Base-by-base conservation (phyloP, 345 rosid species). In the Conringia planisiliqua region DNA sequence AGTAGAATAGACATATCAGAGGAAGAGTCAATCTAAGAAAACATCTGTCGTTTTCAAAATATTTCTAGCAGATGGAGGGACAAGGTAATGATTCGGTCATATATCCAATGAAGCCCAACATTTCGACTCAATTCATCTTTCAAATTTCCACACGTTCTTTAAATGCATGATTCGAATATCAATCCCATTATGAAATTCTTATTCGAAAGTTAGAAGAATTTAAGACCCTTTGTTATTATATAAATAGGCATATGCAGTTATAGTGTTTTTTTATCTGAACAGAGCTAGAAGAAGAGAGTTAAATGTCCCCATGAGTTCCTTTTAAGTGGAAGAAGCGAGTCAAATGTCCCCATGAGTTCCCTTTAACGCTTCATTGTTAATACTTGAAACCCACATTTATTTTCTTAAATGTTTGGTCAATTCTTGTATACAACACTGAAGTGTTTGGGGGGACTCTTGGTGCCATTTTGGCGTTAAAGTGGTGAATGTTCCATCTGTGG, bases 401-500 rank as follows among this genome's bases (percentile, higher is more conserved):
- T n/a, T 52, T 52, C 27, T 33, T 11, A 7, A 35, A n/a, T 58
- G 24, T 47, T 36, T 67, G 44, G 12, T 67, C 7, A 22, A 13
- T 60, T 56, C 43, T 55, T 70, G 70, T 55, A 55, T 62, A 2
- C 26, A 57, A 55, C 71, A 76, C 80, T 76, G 80, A 77, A 77
- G 76, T 77, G 80, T 77, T 70, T 77, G 80, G 80, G 80, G 80
- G 80, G 72, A 77, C 80, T 77, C 80, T 70, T 70, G 80, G 80
- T 44, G 65, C n/a, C 75, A 63, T 55, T 68, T 3, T 76, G 80
- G 71, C 80, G 1, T 30, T 51, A 10, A 39, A 58, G 6, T 48
- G 44, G 66, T 20, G 3, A 35, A 29, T 16, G 3, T 55, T 33
- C 29, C 64, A 14, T 63, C 43, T 33, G 3, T 18, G 16, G 1